Percentiles rank a stretch among this genome's conserved stretches.
These are phyloP conservation scores for Beta vulgaris DNA, from an alignment of 148 eudicot species.

Conservation along the genomic window DNA sequence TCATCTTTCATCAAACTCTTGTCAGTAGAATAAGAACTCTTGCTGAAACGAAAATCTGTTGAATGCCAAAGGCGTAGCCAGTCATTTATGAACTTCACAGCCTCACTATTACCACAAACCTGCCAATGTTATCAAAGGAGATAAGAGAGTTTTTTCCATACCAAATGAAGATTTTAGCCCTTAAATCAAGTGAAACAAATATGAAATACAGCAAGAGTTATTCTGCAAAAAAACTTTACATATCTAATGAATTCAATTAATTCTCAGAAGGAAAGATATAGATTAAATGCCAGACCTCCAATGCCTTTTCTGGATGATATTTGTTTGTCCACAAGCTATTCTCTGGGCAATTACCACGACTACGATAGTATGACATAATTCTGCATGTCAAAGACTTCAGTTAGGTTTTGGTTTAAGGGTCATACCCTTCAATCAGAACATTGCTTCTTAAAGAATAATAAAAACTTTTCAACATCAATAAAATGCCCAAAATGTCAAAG, in stretches of 20 bases:
- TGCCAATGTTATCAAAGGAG: constrained; percentile 28
- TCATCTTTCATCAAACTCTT: constrained; percentile 33
- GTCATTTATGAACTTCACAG: constrained; percentile 71
- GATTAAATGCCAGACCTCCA: constrained; percentile 51
- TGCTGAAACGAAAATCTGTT: constrained; percentile 45
- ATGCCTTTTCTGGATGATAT: constrained; percentile 82
- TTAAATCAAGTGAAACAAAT: background rate
- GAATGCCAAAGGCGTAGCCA: constrained; percentile 82
- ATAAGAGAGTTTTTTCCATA: background rate
- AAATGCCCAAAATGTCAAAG: constrained; percentile 8
- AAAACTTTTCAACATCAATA: background rate
- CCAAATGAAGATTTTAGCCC: background rate
- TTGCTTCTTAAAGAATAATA: background rate
- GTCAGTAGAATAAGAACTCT: constrained; percentile 31
- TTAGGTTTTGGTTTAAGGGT: constrained; percentile 1
- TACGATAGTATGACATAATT: constrained; percentile 42
- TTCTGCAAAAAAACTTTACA: background rate
- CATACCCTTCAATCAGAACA: constrained; percentile 6
- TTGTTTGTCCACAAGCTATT: constrained; percentile 89
- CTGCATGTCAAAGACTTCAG: constrained; percentile 30
- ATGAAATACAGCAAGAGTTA: background rate
- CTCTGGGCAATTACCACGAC: constrained; percentile 44
- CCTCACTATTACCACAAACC: constrained; percentile 85
- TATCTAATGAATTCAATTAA: background rate
- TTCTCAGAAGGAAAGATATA: background rate